These are phyloP conservation scores for Cyberlindnera euphorbiiphila DNA, from an alignment of 805 yeast genomes.

Conservation along the genomic window DNA sequence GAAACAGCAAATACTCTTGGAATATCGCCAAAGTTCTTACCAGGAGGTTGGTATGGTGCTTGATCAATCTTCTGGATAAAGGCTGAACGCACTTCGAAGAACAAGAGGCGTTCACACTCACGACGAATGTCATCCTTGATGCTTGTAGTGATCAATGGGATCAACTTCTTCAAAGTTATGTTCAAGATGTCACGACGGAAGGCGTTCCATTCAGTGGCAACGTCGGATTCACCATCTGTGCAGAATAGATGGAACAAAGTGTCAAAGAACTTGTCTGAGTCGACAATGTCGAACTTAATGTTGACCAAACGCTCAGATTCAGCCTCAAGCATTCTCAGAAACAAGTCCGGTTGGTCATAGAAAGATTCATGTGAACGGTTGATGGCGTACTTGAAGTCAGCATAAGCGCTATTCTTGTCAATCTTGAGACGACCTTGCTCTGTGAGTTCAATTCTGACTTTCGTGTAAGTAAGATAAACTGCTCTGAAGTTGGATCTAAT, in stretches of 20 bases:
- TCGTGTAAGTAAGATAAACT: conserved; percentile 60
- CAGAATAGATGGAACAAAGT: conserved; percentile 52
- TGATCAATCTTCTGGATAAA: conserved; percentile 78
- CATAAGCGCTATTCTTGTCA: conserved; percentile 74
- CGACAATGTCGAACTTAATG: conserved; percentile 51
- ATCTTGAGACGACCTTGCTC: conserved; percentile 80
- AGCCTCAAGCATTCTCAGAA: conserved; percentile 87
- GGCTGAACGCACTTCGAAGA: conserved; percentile 62
- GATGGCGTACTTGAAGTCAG: conserved; percentile 86
- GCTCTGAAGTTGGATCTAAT: conserved; percentile 67
- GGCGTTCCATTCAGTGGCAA: conserved; percentile 77
- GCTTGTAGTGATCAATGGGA: conserved; percentile 64
- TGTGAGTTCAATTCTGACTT: conserved; percentile 70
- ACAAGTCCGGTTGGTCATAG: conserved; percentile 70
- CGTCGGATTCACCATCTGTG: conserved; percentile 75
- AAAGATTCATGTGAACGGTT: conserved; percentile 78
- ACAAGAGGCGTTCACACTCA: conserved; percentile 68
- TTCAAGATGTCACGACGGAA: conserved; percentile 66
- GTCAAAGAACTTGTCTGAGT: conserved; percentile 37
- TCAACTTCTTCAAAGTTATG: conserved; percentile 61
- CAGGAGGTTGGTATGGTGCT: conserved; percentile 86
- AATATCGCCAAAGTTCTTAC: conserved; percentile 71
- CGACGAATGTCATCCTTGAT: conserved; percentile 80
- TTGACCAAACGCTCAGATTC: conserved; percentile 72
- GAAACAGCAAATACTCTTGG: conserved; percentile 83